phyloP scores from a whole-genome alignment of 176 grass and related monocot genomes.

The Rhynchospora tenuis region DNA sequence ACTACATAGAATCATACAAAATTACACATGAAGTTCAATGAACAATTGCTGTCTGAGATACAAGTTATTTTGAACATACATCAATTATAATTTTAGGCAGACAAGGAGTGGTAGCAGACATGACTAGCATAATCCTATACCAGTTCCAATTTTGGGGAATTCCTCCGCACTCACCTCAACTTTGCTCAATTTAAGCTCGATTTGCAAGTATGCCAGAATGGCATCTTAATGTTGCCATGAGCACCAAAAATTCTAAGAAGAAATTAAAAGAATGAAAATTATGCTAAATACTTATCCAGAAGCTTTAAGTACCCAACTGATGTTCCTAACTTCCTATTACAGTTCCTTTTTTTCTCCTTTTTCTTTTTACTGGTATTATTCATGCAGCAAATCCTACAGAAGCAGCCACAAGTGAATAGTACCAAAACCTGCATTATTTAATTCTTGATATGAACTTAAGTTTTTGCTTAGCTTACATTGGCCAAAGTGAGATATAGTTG shows the following conservation, averaged over 20 bases:
- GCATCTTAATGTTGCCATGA: background rate
- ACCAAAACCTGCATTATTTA: background rate
- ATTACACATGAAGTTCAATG: background rate
- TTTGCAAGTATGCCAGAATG: background rate
- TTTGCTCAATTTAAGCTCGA: background rate
- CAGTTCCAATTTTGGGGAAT: background rate
- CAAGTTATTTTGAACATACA: background rate
- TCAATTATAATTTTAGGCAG: background rate
- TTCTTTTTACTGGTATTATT: background rate
- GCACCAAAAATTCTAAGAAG: background rate
- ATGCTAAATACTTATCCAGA: background rate
- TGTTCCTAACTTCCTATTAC: too few relatives aligned
- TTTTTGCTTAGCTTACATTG: slow-evolving; percentile 30
- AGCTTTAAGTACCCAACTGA: too few relatives aligned
- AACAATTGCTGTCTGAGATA: background rate
- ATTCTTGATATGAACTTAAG: background rate
- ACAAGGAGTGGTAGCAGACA: background rate
- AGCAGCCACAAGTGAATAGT: background rate
- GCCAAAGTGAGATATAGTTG: slow-evolving; percentile 49
- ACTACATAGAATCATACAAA: slow-evolving; percentile 29
- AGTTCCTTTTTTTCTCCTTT: background rate
- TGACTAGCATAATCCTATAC: background rate
- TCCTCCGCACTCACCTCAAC: background rate
- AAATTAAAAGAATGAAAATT: background rate
- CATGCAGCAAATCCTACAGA: background rate